Conservation (phyloP, 441 rosid species). For the Mallotus repandus region DNA sequence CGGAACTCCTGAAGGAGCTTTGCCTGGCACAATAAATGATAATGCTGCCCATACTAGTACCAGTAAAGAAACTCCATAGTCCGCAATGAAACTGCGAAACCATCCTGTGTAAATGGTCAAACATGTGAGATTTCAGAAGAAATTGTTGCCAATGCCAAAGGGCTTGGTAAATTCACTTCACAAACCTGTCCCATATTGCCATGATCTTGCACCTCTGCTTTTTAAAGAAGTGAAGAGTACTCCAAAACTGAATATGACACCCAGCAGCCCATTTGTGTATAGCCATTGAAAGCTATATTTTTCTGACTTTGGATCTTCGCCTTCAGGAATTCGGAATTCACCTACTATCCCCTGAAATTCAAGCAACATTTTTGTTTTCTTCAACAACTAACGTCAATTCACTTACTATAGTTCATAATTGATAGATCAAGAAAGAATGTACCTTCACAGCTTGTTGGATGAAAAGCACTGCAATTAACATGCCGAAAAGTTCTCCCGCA, state of each 20-base stretch:
- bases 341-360: constrained; percentile 77
- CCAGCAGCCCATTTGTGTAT: constrained; percentile 73
- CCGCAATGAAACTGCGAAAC: constrained; percentile 66
- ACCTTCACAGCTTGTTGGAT: constrained; percentile 44
- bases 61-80: constrained; percentile 84
- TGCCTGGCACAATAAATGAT: constrained; percentile 48
- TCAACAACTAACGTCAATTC: background rate
- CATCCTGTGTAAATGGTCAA: constrained; percentile 42
- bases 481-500: constrained; percentile 49
- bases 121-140: background rate
- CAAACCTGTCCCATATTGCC: constrained; percentile 69
- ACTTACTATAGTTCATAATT: too few species aligned
- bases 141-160: background rate
- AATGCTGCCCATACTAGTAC: constrained; percentile 66
- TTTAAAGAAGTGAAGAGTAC: constrained; percentile 57
- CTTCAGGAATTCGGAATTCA: constrained; percentile 61
- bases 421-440: background rate
- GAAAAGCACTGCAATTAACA: constrained; percentile 48
- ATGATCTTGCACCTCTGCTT: constrained; percentile 72
- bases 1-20: constrained; percentile 69
- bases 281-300: constrained; percentile 66
- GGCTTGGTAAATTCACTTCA: background rate
- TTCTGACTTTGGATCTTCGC: constrained; percentile 47
- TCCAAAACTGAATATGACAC: constrained; percentile 71
- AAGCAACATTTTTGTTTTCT: background rate